These are phyloP conservation scores for Phytophthora pistaciae DNA, from an alignment of 352 stramenopile species.

Conservation along the genomic window DNA sequence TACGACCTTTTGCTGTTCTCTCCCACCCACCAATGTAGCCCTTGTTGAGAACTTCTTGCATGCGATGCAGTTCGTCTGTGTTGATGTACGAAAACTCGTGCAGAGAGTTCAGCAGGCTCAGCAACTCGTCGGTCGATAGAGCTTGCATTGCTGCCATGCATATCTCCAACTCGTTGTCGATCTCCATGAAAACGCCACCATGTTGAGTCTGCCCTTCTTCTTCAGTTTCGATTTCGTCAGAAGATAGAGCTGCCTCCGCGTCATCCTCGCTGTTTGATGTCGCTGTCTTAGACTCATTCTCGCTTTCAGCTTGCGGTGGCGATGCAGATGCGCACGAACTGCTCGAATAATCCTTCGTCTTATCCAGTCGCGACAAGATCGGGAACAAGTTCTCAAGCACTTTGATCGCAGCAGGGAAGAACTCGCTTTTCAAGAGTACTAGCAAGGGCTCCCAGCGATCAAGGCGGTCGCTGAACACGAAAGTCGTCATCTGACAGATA, in stretches of 20 bases:
- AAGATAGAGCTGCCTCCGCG: slow-evolving; percentile 8
- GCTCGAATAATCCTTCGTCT: slow-evolving; percentile 29
- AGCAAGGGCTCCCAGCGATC: slow-evolving; percentile 88
- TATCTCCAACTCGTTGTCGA: slow-evolving; percentile 66
- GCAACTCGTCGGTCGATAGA: slow-evolving; percentile 71
- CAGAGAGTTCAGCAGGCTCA: slow-evolving; percentile 64
- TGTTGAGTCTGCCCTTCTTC: slow-evolving; percentile 7
- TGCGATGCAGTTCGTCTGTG: slow-evolving; percentile 66
- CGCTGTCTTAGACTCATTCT: slow-evolving; percentile 30
- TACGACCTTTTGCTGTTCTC: slow-evolving; percentile 66
- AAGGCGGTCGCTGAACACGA: slow-evolving; percentile 76
- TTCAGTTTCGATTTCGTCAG: slow-evolving; percentile 13
- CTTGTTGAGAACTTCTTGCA: slow-evolving; percentile 84
- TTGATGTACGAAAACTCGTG: slow-evolving; percentile 84
- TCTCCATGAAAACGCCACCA: slow-evolving; percentile 18
- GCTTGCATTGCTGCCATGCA: slow-evolving; percentile 83
- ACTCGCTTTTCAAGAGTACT: slow-evolving; percentile 70
- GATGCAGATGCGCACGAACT: not conserved
- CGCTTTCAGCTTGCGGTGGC: slow-evolving; percentile 14
- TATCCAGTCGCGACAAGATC: slow-evolving; percentile 65
- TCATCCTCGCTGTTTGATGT: slow-evolving; percentile 28
- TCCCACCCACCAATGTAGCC: slow-evolving; percentile 87
- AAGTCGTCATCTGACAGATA: slow-evolving; percentile 85
- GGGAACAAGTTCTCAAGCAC: slow-evolving; percentile 83
- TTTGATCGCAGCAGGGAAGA: slow-evolving; percentile 70